phyloP scores from a whole-genome alignment of 1,139 yeast species.

The Zygosaccharomyces pseudobailii region DNA sequence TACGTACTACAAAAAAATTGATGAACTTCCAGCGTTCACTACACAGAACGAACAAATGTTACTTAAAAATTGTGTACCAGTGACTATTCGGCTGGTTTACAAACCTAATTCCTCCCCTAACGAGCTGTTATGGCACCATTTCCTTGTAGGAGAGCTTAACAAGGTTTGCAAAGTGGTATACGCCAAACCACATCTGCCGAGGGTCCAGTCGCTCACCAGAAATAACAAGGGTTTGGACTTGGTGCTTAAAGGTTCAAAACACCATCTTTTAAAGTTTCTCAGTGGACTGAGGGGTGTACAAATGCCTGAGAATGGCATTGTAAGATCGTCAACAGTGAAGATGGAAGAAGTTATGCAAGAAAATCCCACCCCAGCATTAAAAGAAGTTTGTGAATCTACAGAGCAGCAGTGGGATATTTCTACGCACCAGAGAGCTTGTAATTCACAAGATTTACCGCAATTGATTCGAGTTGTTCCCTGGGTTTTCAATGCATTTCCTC shows the following conservation, averaged over 20 bases:
- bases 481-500: slow-evolving; percentile 7
- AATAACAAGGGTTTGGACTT: slow-evolving; percentile 5
- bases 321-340: not conserved
- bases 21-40: not conserved
- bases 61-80: slow-evolving; percentile 11
- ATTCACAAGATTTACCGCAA: not conserved
- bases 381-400: slow-evolving; percentile 1
- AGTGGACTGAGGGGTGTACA: slow-evolving; percentile 6
- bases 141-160: slow-evolving; percentile 9
- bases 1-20: slow-evolving; percentile 4
- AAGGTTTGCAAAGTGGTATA: slow-evolving; percentile 19
- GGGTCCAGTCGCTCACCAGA: slow-evolving; percentile 2
- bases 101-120: slow-evolving; percentile 7
- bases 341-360: not conserved
- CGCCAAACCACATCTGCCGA: slow-evolving; percentile 12
- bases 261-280: not conserved
- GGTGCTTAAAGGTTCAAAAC: not conserved
- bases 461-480: slow-evolving; percentile 1
- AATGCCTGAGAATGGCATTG: not conserved
- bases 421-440: not conserved
- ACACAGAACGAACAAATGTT: not conserved
- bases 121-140: slow-evolving; percentile 10
- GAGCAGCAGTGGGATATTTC: slow-evolving; percentile 3
- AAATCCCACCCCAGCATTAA: not conserved
- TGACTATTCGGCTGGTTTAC: slow-evolving; percentile 11